Percentiles rank a stretch among this genome's conserved stretches.
These are phyloP conservation scores for Hyphopichia khmerensis DNA, from an alignment of 1,139 yeast genomes.

Conservation along the genomic window DNA sequence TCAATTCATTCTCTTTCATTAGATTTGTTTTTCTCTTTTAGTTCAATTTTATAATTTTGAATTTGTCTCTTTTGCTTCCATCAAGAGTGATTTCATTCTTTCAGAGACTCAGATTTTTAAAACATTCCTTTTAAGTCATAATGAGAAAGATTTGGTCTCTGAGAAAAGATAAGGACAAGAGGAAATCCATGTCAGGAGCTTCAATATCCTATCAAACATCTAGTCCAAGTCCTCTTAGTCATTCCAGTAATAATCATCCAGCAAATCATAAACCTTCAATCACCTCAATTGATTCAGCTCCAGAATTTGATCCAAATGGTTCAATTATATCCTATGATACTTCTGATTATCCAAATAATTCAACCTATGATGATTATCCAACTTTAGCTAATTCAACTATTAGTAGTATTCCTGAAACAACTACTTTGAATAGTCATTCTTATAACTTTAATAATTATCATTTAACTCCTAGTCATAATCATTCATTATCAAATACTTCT, in stretches of 20 bases:
- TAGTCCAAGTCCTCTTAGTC: background rate
- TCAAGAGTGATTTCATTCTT: too few relatives aligned
- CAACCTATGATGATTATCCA: constrained; percentile 2
- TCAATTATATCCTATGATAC: constrained; percentile 6
- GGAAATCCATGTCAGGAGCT: constrained; percentile 20
- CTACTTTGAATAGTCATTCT: constrained; percentile 2
- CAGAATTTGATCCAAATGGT: constrained; percentile 5
- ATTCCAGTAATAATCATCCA: constrained; percentile 6
- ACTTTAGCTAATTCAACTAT: constrained; percentile 10
- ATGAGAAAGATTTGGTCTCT: constrained; percentile 34
- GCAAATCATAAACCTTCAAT: constrained; percentile 7
- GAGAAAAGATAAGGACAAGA: constrained; percentile 29
- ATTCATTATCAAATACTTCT: background rate
- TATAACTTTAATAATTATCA: constrained; percentile 2
- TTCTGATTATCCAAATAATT: constrained; percentile 1
- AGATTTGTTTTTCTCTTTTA: too few relatives aligned
- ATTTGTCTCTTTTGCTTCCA: too few relatives aligned
- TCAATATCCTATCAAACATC: background rate
- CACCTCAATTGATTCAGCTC: constrained; percentile 5
- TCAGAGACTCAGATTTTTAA: too few relatives aligned
- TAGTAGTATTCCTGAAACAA: constrained; percentile 8
- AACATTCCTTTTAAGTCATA: background rate
- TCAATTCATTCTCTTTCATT: background rate
- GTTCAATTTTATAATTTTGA: too few relatives aligned
- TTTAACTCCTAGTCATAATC: background rate